These are phyloP conservation scores for Malus hybrid DNA, from an alignment of 331 rosid genomes.

Conservation along the genomic window DNA sequence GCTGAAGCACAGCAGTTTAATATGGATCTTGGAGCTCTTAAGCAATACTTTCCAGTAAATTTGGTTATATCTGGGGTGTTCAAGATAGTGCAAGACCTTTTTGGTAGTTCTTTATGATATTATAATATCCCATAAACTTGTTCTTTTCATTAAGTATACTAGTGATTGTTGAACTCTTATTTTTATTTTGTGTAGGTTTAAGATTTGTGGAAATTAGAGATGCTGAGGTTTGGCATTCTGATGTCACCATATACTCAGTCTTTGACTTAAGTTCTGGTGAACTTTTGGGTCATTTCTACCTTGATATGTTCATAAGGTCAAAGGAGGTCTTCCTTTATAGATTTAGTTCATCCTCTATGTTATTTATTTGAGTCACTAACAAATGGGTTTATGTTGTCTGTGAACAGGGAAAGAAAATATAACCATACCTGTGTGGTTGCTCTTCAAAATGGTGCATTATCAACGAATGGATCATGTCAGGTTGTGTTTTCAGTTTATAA, in stretches of 20 bases:
- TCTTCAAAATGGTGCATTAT: conserved; percentile 80
- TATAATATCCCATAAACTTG: neutral
- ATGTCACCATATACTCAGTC: conserved; percentile 68
- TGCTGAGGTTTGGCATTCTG: conserved; percentile 83
- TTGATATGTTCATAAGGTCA: conserved; percentile 74
- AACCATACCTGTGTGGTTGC: conserved; percentile 77
- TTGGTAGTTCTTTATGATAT: conserved; percentile 45
- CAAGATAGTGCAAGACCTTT: conserved; percentile 82
- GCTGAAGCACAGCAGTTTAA: conserved; percentile 60
- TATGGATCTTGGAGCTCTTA: conserved; percentile 69
- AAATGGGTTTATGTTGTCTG: conserved; percentile 17
- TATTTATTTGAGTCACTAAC: conserved; percentile 20
- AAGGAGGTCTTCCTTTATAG: conserved; percentile 2
- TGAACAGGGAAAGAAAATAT: conserved; percentile 77
- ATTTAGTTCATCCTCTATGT: neutral
- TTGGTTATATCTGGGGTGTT: conserved; percentile 86
- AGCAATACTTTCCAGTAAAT: conserved; percentile 83
- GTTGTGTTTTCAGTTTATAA: conserved; percentile 21
- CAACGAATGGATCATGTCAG: conserved; percentile 52
- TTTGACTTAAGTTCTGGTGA: conserved; percentile 69
- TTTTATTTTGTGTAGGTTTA: conserved; percentile 46
- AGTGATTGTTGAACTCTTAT: conserved; percentile 8
- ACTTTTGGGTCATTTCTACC: conserved; percentile 83
- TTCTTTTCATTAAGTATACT: neutral
- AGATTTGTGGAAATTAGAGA: conserved; percentile 71